Evolutionary conservation across 768 basidiomycete species (phyloP), one percentile per base, ranked within the genome.

Genomic region (Kwoniella heveanensis): DNA sequence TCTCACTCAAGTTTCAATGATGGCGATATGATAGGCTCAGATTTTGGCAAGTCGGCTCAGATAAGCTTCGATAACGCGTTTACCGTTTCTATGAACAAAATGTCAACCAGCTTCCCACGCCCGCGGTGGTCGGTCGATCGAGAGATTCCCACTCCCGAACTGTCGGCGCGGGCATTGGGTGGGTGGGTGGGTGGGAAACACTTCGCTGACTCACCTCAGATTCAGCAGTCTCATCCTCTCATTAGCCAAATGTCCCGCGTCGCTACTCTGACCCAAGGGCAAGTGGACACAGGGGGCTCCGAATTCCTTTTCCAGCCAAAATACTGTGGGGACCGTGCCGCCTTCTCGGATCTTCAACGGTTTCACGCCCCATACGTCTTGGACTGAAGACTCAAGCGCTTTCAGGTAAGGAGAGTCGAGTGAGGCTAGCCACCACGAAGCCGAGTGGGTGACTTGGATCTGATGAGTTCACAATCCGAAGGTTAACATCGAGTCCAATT

Each of bases 391-490:
- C 76, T 95, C 91, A 54, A 99, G 83, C 0, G 90, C 88, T 67
- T 87, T 85, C 82, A 94, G 95, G 87, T 90, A 96, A 2, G 85
- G 85, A 62, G 89, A 88, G 57, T 91, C 86, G 44, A 95, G 84
- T 58, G 89, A 87, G 0, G 94, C 92, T 1, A 99, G 84, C 95
- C 95, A 99, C 94, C 94, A 98, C 72, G 93, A 89, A 0, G 92
- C 93, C 1, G 85, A 88, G 63, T 91, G 90, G 47, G 89, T 86
- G 57, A 96, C 86, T 21, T 82, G 84, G 67, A 94, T 83, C 62
- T 64, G 21, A 19, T 21, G 26, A 22, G 17, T 27, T n/a, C 32
- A 30, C 15, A 44, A 47, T 66, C 65, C 50, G 32, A 6, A 32
- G 5, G n/a, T n/a, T n/a, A n/a, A n/a, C n/a, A n/a, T n/a, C n/a